phyloP scores from a whole-genome alignment of 129 eudicot species.

The Erigeron canadensis region DNA sequence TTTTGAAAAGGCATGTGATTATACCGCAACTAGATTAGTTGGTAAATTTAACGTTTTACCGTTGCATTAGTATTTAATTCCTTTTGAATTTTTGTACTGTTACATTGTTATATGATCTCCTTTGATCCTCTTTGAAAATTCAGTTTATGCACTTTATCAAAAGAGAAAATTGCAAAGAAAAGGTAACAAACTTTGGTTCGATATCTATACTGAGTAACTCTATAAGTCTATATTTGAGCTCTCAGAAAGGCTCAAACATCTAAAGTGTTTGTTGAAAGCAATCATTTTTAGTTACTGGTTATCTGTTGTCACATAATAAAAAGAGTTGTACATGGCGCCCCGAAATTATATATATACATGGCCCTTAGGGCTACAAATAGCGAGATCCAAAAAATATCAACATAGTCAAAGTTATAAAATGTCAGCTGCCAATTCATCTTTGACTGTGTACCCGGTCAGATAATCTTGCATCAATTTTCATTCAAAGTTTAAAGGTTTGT shows the following conservation, averaged over 20 bases:
- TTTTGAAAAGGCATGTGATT: slow-evolving; percentile 9
- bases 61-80: too few species aligned
- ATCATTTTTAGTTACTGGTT: neutral
- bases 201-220: neutral
- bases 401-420: slow-evolving; percentile 3
- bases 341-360: too few species aligned
- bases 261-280: neutral
- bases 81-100: neutral
- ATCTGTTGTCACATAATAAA: neutral
- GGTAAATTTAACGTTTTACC: neutral
- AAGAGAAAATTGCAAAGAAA: neutral
- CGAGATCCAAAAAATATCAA: neutral
- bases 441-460: neutral
- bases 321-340: neutral
- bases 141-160: neutral
- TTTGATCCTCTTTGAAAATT: neutral
- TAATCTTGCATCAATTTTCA: neutral
- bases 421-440: neutral
- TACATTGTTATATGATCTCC: neutral
- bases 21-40: slow-evolving; percentile 16
- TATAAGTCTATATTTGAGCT: slow-evolving; percentile 3
- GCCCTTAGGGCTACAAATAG: too few species aligned
- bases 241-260: neutral
- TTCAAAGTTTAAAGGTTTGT: neutral
- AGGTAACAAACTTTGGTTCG: neutral